Percentiles rank a stretch among this genome's conserved stretches.
Conservation (phyloP, 331 rosid genomes). For the Pyracantha coccinea region DNA sequence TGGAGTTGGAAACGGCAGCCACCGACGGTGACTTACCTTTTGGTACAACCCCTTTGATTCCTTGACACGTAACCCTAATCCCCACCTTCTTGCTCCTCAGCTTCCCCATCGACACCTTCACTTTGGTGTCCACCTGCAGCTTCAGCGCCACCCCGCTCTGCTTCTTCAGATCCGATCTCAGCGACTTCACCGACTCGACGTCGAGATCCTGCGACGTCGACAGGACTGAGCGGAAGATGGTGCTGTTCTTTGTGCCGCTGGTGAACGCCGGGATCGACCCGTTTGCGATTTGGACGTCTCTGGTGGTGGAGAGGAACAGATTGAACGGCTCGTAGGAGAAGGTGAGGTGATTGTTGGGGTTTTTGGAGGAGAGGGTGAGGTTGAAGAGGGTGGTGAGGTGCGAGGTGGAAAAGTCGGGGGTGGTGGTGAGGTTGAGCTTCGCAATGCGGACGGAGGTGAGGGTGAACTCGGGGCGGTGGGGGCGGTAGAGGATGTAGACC, state of each 20-base stretch:
- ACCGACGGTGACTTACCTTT: conserved; percentile 67
- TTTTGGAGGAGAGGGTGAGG: conserved; percentile 61
- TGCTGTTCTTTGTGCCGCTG: conserved; percentile 64
- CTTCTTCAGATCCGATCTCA: conserved; percentile 79
- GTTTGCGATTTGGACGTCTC: conserved; percentile 51
- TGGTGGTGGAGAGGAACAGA: conserved; percentile 30
- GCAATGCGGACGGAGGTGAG: conserved; percentile 75
- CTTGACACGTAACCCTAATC: conserved; percentile 68
- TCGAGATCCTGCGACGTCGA: conserved; percentile 54
- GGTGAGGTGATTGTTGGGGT: conserved; percentile 72
- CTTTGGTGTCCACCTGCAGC: conserved; percentile 78
- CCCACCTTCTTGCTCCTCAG: conserved; percentile 71
- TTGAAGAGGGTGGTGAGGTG: conserved; percentile 65
- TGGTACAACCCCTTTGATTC: conserved; percentile 52
- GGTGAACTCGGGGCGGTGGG: conserved; percentile 87
- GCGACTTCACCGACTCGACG: conserved; percentile 44
- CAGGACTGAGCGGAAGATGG: conserved; percentile 42
- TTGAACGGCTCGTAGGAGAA: conserved; percentile 68
- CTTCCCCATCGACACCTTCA: conserved; percentile 71
- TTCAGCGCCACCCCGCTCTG: conserved; percentile 46
- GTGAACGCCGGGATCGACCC: conserved; percentile 61
- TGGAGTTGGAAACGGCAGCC: conserved; percentile 55
- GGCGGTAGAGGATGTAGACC: conserved; percentile 78
- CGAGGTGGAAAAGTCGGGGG: conserved; percentile 55
- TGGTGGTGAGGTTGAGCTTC: conserved; percentile 61